Evolutionary conservation across 148 eudicot genomes (phyloP).

Genomic region (Cornus kousa): DNA sequence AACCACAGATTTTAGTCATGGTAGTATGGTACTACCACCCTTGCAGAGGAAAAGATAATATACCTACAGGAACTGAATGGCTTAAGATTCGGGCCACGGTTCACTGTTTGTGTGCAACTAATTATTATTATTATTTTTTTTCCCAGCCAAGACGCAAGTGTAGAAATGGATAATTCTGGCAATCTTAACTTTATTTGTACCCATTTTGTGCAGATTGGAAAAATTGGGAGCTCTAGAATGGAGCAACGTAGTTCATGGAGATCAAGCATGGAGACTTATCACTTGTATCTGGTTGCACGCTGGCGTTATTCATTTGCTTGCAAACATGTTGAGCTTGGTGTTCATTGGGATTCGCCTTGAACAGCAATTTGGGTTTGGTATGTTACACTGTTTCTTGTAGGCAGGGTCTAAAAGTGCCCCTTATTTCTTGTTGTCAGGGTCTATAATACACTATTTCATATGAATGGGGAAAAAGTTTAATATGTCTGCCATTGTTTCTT

Average conservation of each 20-base stretch:
- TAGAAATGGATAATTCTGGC: neutral
- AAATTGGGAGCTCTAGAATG: conserved; percentile 77
- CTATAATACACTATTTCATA: too few species aligned
- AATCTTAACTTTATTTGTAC: neutral
- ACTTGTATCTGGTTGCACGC: conserved; percentile 93
- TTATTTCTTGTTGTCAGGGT: too few species aligned
- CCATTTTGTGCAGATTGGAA: conserved; percentile 47
- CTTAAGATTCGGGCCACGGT: neutral
- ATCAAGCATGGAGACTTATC: conserved; percentile 88
- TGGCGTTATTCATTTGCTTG: conserved; percentile 81
- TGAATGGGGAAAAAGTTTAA: neutral
- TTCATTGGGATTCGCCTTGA: conserved; percentile 94
- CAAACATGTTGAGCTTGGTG: conserved; percentile 86
- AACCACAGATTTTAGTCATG: too few species aligned
- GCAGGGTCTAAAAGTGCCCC: neutral
- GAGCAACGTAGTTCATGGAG: conserved; percentile 61
- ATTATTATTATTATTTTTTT: neutral
- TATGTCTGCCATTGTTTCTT: neutral
- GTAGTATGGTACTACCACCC: too few species aligned
- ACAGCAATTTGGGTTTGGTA: conserved; percentile 95
- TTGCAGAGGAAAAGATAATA: neutral
- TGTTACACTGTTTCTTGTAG: conserved; percentile 1
- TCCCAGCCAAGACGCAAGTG: neutral
- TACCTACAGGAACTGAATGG: neutral
- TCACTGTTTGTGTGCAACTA: neutral